These are phyloP conservation scores for Vitis hybrid DNA, from an alignment of 177 flowering plant genomes.

Conservation along the genomic window DNA sequence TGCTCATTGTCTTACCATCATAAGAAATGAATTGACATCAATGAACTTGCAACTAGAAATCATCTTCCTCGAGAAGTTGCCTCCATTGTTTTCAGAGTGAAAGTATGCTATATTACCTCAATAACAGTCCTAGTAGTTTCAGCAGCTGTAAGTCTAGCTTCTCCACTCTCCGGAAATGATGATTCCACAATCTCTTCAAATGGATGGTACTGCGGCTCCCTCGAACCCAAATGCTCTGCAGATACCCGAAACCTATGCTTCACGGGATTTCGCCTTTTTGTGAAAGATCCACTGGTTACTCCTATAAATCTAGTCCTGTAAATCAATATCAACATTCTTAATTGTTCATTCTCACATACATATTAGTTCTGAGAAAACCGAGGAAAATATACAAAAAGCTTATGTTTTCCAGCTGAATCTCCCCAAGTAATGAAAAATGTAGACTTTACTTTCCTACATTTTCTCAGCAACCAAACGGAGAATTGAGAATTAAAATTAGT, in stretches of 20 bases:
- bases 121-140: slow-evolving; percentile 69
- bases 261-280: slow-evolving; percentile 16
- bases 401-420: not conserved
- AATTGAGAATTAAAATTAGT: not conserved
- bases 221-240: slow-evolving; percentile 40
- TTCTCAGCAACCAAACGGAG: not conserved
- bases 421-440: too few relatives aligned
- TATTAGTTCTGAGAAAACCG: not conserved
- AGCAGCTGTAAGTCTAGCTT: slow-evolving; percentile 57
- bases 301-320: slow-evolving; percentile 42
- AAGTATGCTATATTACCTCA: slow-evolving; percentile 48
- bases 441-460: not conserved
- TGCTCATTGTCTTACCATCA: too few relatives aligned
- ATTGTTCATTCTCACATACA: not conserved
- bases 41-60: too few relatives aligned
- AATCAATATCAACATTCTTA: slow-evolving; percentile 10
- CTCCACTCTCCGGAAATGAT: slow-evolving; percentile 18
- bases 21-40: too few relatives aligned
- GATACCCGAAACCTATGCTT: slow-evolving; percentile 43
- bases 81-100: too few relatives aligned
- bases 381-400: not conserved
- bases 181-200: slow-evolving; percentile 65
- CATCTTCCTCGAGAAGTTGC: too few relatives aligned
- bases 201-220: slow-evolving; percentile 62
- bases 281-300: slow-evolving; percentile 12